phyloP scores from a whole-genome alignment of 805 yeast genomes.

The Suhomyces faveliae region DNA sequence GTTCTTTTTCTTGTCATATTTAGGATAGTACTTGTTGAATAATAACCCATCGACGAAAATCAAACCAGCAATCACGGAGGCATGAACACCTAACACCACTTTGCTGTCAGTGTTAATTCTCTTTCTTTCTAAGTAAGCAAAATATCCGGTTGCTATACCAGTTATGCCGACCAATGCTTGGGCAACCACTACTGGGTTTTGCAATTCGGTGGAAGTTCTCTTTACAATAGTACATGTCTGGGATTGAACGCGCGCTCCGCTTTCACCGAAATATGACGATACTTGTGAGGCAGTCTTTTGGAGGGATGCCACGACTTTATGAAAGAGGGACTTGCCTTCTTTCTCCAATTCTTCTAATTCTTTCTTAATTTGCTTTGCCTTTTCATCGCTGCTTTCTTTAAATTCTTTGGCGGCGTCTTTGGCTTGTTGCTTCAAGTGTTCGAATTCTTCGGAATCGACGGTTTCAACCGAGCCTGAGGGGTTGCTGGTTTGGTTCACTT shows the following conservation, averaged over 20 bases:
- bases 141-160: constrained; percentile 47
- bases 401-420: constrained; percentile 19
- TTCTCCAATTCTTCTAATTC: constrained; percentile 19
- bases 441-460: constrained; percentile 20
- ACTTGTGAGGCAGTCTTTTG: constrained; percentile 15
- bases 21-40: constrained; percentile 53
- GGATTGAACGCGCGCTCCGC: constrained; percentile 13
- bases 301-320: constrained; percentile 16
- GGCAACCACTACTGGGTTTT: constrained; percentile 60
- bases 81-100: constrained; percentile 47
- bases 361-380: constrained; percentile 7
- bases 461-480: constrained; percentile 25
- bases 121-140: constrained; percentile 51
- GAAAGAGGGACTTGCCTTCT: constrained; percentile 19
- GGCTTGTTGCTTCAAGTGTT: constrained; percentile 21
- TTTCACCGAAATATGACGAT: constrained; percentile 11
- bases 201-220: constrained; percentile 40
- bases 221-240: constrained; percentile 14
- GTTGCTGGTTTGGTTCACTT: constrained; percentile 19
- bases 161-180: constrained; percentile 51
- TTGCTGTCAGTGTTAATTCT: constrained; percentile 46
- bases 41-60: constrained; percentile 54
- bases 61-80: constrained; percentile 53
- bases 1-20: constrained; percentile 43
- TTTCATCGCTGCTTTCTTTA: constrained; percentile 18